Percentiles rank a stretch among this genome's conserved stretches.
phyloP scores from a whole-genome alignment of 2,329 filamentous ascomycete genomes.

The Trichoderma polysporum region DNA sequence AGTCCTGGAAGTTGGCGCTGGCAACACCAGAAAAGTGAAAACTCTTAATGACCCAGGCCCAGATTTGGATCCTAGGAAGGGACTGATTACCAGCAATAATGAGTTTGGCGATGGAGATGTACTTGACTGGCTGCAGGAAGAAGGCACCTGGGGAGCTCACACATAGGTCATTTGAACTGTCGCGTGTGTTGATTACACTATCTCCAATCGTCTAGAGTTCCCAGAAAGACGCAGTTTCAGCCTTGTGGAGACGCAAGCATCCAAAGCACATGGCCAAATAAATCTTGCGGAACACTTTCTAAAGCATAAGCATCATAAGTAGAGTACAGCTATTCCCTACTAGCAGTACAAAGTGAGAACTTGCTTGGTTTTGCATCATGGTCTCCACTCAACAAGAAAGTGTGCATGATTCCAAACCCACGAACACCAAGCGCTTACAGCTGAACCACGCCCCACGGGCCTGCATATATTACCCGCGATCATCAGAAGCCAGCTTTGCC shows the following conservation, averaged over 20 bases:
- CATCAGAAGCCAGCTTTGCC: not conserved
- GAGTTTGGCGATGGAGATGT: constrained; percentile 5
- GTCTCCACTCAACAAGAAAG: not conserved
- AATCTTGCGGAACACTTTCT: not conserved
- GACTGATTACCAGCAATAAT: constrained; percentile 1
- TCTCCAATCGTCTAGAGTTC: not conserved
- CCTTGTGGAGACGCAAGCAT: not conserved
- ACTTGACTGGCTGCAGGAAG: constrained; percentile 2
- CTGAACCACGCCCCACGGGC: constrained; percentile 14
- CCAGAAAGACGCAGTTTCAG: not conserved
- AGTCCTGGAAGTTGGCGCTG: constrained; percentile 32
- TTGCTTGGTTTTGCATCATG: not conserved
- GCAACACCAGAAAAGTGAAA: constrained; percentile 10
- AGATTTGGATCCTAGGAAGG: not conserved
- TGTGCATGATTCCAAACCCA: constrained; percentile 18
- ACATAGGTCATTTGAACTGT: not conserved
- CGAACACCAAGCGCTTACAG: constrained; percentile 15
- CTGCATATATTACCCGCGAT: constrained; percentile 8
- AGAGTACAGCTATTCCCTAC: not conserved
- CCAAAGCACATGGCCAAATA: not conserved
- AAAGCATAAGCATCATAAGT: not conserved
- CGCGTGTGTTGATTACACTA: constrained; percentile 7
- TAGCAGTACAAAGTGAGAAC: not conserved
- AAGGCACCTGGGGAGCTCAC: constrained; percentile 5
- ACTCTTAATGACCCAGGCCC: constrained; percentile 12